Conservation (phyloP, 2,329 filamentous ascomycete genomes). For the Myrmaecium sp. region DNA sequence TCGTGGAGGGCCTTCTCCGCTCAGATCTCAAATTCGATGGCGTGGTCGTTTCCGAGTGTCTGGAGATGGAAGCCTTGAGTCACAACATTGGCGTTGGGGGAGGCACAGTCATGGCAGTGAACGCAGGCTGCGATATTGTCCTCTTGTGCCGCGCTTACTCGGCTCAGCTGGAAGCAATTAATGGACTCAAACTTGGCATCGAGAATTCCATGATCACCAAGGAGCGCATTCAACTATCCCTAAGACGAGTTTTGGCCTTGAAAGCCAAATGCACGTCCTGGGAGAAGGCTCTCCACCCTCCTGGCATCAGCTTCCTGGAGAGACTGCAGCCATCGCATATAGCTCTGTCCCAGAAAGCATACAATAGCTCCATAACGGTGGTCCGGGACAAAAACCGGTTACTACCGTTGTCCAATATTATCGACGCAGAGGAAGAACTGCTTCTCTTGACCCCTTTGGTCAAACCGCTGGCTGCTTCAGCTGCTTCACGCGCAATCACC, state of each 20-base stretch:
- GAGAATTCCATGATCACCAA: conserved; percentile 81
- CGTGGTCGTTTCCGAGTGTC: conserved; percentile 84
- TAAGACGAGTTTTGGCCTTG: conserved; percentile 60
- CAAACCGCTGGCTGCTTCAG: conserved; percentile 81
- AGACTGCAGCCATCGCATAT: conserved; percentile 71
- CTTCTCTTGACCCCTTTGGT: conserved; percentile 76
- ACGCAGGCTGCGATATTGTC: conserved; percentile 85
- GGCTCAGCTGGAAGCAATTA: conserved; percentile 81
- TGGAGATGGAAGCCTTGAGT: conserved; percentile 92
- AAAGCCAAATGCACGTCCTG: conserved; percentile 80
- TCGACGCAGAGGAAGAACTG: conserved; percentile 77
- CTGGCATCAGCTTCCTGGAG: conserved; percentile 58
- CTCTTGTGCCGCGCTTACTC: conserved; percentile 76
- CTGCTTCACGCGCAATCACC: conserved; percentile 55
- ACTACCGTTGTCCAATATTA: conserved; percentile 63
- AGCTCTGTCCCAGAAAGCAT: conserved; percentile 65
- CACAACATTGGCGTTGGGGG: conserved; percentile 95
- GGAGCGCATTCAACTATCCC: conserved; percentile 61
- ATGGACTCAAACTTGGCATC: conserved; percentile 71
- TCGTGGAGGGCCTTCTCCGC: conserved; percentile 78
- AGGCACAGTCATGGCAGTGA: conserved; percentile 92
- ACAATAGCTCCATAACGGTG: conserved; percentile 84
- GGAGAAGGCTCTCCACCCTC: conserved; percentile 78
- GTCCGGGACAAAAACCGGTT: conserved; percentile 77
- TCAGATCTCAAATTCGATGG: conserved; percentile 79